A percentile compares a stretch with the other conserved stretches of the same genome.
Conservation (phyloP, 1,139 yeast species). For the Saccharomycopsis crataegensis region DNA sequence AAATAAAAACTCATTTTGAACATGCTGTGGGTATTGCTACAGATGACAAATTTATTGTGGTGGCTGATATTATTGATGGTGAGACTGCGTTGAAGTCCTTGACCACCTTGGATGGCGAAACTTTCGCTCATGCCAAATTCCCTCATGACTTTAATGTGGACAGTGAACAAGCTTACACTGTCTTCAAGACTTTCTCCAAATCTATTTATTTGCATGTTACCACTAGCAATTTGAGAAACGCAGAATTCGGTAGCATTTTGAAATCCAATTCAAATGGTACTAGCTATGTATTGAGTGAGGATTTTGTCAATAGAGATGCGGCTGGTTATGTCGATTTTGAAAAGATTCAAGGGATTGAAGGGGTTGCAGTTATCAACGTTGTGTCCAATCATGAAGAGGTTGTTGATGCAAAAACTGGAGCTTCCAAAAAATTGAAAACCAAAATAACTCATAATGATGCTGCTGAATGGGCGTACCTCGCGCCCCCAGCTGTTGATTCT, state of each 20-base stretch:
- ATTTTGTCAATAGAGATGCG: conserved; percentile 66
- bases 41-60: conserved; percentile 60
- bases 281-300: conserved; percentile 66
- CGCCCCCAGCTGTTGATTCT: conserved; percentile 62
- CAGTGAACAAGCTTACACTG: conserved; percentile 74
- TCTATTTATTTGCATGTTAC: conserved; percentile 83
- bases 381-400: conserved; percentile 49
- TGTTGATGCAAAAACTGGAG: conserved; percentile 21
- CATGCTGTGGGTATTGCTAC: conserved; percentile 59
- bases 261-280: conserved; percentile 96
- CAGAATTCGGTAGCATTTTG: conserved; percentile 73
- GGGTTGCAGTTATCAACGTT: conserved; percentile 67
- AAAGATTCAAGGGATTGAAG: conserved; percentile 79
- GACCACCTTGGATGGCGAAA: conserved; percentile 76
- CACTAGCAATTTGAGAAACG: conserved; percentile 41
- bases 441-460: conserved; percentile 88
- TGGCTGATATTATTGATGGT: conserved; percentile 45
- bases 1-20: conserved; percentile 36
- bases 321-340: conserved; percentile 87
- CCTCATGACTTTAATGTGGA: conserved; percentile 62
- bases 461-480: conserved; percentile 69
- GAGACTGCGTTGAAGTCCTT: conserved; percentile 46
- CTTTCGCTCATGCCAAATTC: conserved; percentile 72
- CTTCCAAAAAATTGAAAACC: conserved; percentile 53
- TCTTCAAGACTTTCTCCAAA: conserved; percentile 67